Percentiles rank a stretch among this genome's conserved stretches.
These are phyloP conservation scores for Poa pratensis DNA, from an alignment of 176 grass and related monocot species.

Conservation along the genomic window DNA sequence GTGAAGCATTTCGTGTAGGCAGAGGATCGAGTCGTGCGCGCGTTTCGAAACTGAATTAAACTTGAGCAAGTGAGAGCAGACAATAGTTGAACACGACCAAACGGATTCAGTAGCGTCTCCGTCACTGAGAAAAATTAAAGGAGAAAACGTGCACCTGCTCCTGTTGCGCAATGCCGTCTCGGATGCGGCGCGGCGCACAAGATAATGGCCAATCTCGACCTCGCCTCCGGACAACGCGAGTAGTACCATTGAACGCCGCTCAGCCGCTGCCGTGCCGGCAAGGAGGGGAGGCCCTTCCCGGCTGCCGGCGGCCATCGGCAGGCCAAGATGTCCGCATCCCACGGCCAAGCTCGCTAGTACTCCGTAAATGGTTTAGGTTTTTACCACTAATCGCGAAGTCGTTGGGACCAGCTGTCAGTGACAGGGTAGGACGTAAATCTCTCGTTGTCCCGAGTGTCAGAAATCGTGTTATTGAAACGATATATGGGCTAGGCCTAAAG, in stretches of 20 bases:
- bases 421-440: background rate
- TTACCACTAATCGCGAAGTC: background rate
- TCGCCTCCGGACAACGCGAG: background rate
- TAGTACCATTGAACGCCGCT: background rate
- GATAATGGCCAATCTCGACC: background rate
- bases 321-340: background rate
- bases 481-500: background rate
- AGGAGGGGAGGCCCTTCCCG: background rate
- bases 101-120: background rate
- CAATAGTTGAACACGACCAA: background rate
- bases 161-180: background rate
- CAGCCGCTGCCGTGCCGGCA: constrained; percentile 1
- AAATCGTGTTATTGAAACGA: too few species aligned
- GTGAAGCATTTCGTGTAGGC: background rate
- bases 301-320: constrained; percentile 34
- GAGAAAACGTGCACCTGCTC: background rate
- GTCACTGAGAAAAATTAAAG: background rate
- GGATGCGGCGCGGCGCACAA: background rate
- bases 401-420: background rate
- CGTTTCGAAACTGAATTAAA: background rate
- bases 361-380: background rate
- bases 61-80: background rate
- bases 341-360: background rate
- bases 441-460: background rate
- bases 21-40: background rate